Conservation (phyloP, 2,329 filamentous ascomycete genomes). For the Periconia sp. region DNA sequence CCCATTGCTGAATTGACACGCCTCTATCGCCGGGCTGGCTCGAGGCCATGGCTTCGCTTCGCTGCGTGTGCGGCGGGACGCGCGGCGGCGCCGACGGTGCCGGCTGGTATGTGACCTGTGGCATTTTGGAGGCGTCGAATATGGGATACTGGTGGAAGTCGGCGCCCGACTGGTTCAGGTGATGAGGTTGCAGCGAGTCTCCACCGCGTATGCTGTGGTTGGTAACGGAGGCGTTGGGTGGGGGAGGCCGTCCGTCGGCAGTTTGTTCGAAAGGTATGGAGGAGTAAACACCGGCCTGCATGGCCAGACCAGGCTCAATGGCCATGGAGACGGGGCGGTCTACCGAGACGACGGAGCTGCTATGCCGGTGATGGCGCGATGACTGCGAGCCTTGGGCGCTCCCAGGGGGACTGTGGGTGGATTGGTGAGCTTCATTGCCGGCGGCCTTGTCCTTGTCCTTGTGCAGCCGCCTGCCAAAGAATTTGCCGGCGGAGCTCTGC, state of each 20-base stretch:
- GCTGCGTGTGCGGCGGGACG: conserved; percentile 56
- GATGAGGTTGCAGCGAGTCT: conserved; percentile 73
- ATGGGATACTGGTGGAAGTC: conserved; percentile 91
- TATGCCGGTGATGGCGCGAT: conserved; percentile 66
- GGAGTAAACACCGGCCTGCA: conserved; percentile 80
- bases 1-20: conserved; percentile 78
- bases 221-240: conserved; percentile 61
- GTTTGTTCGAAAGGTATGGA: conserved; percentile 82
- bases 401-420: conserved; percentile 62
- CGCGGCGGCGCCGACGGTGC: conserved; percentile 62
- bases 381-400: conserved; percentile 67
- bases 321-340: conserved; percentile 68
- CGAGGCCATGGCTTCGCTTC: conserved; percentile 66
- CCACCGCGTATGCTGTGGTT: conserved; percentile 50
- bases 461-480: conserved; percentile 78
- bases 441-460: conserved; percentile 65
- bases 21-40: conserved; percentile 66
- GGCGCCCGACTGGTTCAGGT: conserved; percentile 72
- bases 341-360: conserved; percentile 58
- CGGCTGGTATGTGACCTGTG: conserved; percentile 51
- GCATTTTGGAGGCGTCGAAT: conserved; percentile 60
- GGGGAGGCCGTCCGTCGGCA: conserved; percentile 67
- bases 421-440: conserved; percentile 59
- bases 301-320: conserved; percentile 62
- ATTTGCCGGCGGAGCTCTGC: conserved; percentile 78